These are phyloP conservation scores for Fragilariopsis cylindrus DNA, from an alignment of 108 stramenopile species.

Conservation along the genomic window DNA sequence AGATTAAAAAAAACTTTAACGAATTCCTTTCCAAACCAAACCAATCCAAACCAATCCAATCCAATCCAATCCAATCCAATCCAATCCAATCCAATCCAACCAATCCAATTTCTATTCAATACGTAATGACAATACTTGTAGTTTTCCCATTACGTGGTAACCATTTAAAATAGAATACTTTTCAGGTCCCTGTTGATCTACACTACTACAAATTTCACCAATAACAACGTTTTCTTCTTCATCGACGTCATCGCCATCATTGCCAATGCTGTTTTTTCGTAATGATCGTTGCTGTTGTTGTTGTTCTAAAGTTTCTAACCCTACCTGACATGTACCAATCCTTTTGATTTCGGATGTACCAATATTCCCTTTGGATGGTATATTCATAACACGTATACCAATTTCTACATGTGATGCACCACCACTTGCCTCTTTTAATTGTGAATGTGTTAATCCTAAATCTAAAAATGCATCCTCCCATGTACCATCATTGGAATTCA, in stretches of 20 bases:
- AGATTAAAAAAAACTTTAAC: no score
- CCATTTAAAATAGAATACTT: conserved; percentile 23
- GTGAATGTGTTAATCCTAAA: conserved; percentile 8
- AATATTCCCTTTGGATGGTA: not conserved
- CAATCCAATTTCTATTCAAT: not conserved
- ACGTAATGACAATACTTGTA: conserved; percentile 19
- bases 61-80: no score
- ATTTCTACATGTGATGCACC: conserved; percentile 12
- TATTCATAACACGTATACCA: conserved; percentile 31
- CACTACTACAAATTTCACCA: not conserved
- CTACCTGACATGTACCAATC: conserved; percentile 14
- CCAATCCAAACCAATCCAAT: no score
- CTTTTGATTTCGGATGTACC: not conserved
- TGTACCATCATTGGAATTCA: conserved; percentile 9
- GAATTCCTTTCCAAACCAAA: no score
- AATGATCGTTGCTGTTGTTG: not conserved
- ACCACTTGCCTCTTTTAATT: not conserved
- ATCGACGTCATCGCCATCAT: not conserved
- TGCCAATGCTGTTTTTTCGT: not conserved
- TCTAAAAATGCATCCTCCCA: conserved; percentile 35
- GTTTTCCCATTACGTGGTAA: conserved; percentile 22
- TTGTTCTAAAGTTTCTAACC: conserved; percentile 18
- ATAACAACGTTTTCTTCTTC: not conserved
- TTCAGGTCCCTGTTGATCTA: conserved; percentile 12
- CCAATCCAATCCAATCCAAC: no score